Evolutionary conservation across 2,329 filamentous ascomycete species (phyloP), one percentile per base, ranked within the genome.

Genomic region (Ophiosphaerella narmari): DNA sequence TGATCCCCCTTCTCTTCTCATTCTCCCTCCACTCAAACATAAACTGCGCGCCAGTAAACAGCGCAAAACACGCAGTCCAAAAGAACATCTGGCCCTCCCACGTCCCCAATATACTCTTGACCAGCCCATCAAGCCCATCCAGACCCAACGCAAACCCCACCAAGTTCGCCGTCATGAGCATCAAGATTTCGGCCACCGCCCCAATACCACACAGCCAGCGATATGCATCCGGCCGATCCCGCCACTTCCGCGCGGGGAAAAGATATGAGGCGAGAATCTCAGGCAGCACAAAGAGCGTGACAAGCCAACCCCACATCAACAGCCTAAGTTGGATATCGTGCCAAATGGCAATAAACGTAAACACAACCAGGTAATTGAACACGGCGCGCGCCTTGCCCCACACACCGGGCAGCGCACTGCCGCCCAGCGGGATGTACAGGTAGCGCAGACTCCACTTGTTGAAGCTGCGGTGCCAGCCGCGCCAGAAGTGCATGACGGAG

Each of bases 281-380:
- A 0, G 94, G 94, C 6, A 97, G 72, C 72, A 99, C 90, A 75
- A 99, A 99, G 21, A 97, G 77, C 0, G 95, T 92, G 56, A 99
- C 86, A 34, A 99, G 81, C 94, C 94, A 99, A 24, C 94, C 93
- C 94, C 94, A 99, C 72, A 96, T 88, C 29, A 99, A 81, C 34
- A 99, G 80, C 8, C 88, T 85, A 26, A 97, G 82, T 75, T 96
- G 88, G 66, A 99, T 96, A 65, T 99, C 94, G 75, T 99, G 94
- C 94, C 94, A 99, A 24, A 99, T 79, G 0, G 94, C 95, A 21
- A 99, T 94, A 66, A 99, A 99, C 0, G 91, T 97, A 71, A 99
- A 99, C 29, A 96, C 90, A 4, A 87, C 76, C 2, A 95, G 78
- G 70, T 91, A 94, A 48, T 93, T 97, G 43, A 85, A 65, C 2